Evolutionary conservation across 345 rosid genomes (phyloP).

Genomic region (Jatropha curcas): DNA sequence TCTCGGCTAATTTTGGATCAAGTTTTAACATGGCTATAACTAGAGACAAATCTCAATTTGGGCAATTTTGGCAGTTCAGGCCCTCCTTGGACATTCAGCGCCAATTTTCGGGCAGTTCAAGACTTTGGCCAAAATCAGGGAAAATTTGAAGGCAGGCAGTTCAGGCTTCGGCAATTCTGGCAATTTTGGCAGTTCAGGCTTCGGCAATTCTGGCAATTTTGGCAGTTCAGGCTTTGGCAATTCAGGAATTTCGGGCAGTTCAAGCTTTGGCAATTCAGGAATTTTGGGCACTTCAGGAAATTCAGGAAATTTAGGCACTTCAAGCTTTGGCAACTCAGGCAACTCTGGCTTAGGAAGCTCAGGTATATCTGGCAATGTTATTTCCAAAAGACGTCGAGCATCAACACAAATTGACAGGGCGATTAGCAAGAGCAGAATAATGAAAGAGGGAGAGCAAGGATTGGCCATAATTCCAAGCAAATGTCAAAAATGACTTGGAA

Average conservation of each 20-base stretch:
- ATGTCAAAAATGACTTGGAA: neutral
- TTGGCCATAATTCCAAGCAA: neutral
- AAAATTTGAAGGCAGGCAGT: neutral
- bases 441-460: neutral
- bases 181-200: constrained; percentile 3
- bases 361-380: neutral
- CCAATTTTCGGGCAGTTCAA: too few relatives aligned
- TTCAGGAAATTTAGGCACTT: constrained; percentile 27
- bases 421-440: neutral
- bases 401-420: neutral
- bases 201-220: neutral
- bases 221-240: constrained; percentile 6
- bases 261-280: constrained; percentile 13
- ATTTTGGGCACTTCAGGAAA: constrained; percentile 14
- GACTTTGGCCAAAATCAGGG: too few relatives aligned
- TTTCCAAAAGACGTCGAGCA: neutral
- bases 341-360: too few relatives aligned
- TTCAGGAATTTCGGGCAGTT: constrained; percentile 12
- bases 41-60: too few relatives aligned
- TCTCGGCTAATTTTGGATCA: too few relatives aligned
- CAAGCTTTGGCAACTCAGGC: constrained; percentile 9
- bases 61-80: too few relatives aligned
- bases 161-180: neutral
- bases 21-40: too few relatives aligned
- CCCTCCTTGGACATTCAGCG: too few relatives aligned